These are phyloP conservation scores for Xylaria nigripes DNA, from an alignment of 495 filamentous ascomycete genomes.

Conservation along the genomic window DNA sequence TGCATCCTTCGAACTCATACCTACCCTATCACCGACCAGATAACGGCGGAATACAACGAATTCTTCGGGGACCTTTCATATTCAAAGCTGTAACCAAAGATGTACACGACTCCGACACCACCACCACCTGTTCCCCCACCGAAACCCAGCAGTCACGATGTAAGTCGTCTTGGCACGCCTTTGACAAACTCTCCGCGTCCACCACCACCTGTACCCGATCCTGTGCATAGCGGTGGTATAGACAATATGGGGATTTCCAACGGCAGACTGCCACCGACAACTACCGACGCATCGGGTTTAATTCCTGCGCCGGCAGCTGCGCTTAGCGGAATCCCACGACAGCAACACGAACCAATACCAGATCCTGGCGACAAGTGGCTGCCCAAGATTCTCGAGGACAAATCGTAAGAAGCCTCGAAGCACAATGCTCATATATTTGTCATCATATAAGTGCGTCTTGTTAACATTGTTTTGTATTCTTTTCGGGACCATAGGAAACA, in stretches of 20 bases:
- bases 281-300: slow-evolving; percentile 17
- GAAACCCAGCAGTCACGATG: slow-evolving; percentile 61
- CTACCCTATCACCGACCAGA: too few species aligned
- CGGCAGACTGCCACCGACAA: slow-evolving; percentile 6
- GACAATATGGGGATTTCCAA: background rate
- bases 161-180: slow-evolving; percentile 59
- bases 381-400: slow-evolving; percentile 61
- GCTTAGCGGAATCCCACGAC: background rate
- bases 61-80: background rate
- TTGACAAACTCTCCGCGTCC: slow-evolving; percentile 34
- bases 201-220: slow-evolving; percentile 31
- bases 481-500: slow-evolving; percentile 34
- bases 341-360: slow-evolving; percentile 20
- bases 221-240: slow-evolving; percentile 10
- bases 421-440: too few species aligned
- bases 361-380: slow-evolving; percentile 56
- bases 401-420: slow-evolving; percentile 50
- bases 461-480: too few species aligned
- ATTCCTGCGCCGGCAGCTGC: slow-evolving; percentile 14
- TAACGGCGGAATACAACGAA: too few species aligned
- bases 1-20: too few species aligned
- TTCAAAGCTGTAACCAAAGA: background rate
- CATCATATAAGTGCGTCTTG: too few species aligned
- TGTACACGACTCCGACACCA: slow-evolving; percentile 23
- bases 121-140: slow-evolving; percentile 63